These are phyloP conservation scores for Aspergillus melleus DNA, from an alignment of 2,329 filamentous ascomycete species.

Conservation along the genomic window DNA sequence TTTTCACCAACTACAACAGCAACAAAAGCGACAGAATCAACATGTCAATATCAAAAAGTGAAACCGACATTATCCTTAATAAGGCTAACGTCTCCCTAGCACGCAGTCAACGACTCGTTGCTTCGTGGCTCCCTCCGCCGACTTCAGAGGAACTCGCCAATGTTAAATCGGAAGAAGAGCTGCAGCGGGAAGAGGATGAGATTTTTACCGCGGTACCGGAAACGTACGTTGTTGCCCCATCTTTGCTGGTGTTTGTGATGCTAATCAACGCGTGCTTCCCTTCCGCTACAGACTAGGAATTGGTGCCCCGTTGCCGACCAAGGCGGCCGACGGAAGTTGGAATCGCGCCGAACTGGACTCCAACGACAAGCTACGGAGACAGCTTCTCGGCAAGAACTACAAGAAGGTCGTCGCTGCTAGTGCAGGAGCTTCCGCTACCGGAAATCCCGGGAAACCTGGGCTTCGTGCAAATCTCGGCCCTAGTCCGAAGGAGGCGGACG, in stretches of 20 bases:
- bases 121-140: conserved; percentile 57
- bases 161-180: conserved; percentile 45
- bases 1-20: not conserved
- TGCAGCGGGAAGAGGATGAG: conserved; percentile 55
- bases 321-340: conserved; percentile 41
- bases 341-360: conserved; percentile 42
- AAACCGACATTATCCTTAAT: conserved; percentile 58
- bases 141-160: conserved; percentile 38
- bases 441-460: conserved; percentile 26
- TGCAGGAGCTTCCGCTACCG: not conserved
- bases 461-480: not conserved
- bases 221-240: conserved; percentile 42
- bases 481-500: conserved; percentile 7
- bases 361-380: conserved; percentile 47
- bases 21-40: not conserved
- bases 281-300: conserved; percentile 43
- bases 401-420: conserved; percentile 42
- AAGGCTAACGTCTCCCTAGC: conserved; percentile 55
- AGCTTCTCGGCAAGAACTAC: conserved; percentile 46
- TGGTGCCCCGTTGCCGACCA: conserved; percentile 47
- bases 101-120: conserved; percentile 54
- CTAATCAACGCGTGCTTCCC: not conserved
- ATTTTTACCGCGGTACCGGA: conserved; percentile 56
- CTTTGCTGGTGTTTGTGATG: not conserved
- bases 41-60: conserved; percentile 38